Evolutionary conservation across 2,329 filamentous ascomycete genomes (phyloP).

Genomic region (Verticillium longisporum): DNA sequence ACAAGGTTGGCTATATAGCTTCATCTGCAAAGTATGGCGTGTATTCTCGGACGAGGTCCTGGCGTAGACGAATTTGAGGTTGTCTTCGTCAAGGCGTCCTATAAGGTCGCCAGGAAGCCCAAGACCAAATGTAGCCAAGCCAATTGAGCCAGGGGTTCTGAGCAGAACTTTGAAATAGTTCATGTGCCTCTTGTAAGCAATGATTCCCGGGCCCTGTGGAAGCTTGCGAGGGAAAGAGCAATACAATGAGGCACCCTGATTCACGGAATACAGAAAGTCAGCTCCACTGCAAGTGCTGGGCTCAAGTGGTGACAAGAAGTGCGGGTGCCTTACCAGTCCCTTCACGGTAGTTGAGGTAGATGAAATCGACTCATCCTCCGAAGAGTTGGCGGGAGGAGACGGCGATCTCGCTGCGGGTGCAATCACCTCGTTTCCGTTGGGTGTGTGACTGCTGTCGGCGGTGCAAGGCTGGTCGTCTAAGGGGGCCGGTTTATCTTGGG

Average conservation of each 20-base stretch:
- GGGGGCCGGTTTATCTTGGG: not conserved
- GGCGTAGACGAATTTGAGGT: not conserved
- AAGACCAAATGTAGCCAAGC: not conserved
- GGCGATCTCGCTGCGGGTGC: too few relatives aligned
- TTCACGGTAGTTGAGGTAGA: too few relatives aligned
- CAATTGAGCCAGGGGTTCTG: not conserved
- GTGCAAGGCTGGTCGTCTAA: not conserved
- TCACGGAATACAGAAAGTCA: not conserved
- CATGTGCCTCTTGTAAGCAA: not conserved
- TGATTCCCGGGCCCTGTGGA: not conserved
- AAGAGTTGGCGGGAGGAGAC: too few relatives aligned
- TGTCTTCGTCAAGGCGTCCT: not conserved
- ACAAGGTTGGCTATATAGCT: not conserved
- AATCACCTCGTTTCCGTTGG: too few relatives aligned
- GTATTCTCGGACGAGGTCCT: not conserved
- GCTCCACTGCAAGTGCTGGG: not conserved
- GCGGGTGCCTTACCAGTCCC: too few relatives aligned
- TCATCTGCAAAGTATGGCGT: not conserved
- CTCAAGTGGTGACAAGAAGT: too few relatives aligned
- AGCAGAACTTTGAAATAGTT: not conserved
- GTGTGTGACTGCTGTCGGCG: not conserved
- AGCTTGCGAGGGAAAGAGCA: not conserved
- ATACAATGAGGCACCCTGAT: not conserved
- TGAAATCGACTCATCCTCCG: too few relatives aligned
- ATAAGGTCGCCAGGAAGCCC: not conserved